A percentile compares a stretch with the other conserved stretches of the same genome.
phyloP scores from a whole-genome alignment of 257 asterid species.

The Plantago major region DNA sequence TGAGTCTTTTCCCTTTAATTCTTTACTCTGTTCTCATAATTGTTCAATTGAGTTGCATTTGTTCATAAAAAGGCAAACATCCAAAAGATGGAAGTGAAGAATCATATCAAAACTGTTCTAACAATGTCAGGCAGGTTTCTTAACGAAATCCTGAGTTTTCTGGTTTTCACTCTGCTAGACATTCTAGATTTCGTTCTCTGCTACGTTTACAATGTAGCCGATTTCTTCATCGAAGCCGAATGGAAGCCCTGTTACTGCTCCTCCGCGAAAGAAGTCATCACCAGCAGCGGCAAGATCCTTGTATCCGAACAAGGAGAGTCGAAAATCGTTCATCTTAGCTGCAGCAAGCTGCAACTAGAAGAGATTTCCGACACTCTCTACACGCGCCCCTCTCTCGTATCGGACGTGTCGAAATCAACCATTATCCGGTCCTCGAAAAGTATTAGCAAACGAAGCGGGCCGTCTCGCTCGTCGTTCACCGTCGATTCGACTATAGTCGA shows the following conservation, averaged over 20 bases:
- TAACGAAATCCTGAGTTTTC: conserved; percentile 50
- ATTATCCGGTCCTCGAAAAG: conserved; percentile 25
- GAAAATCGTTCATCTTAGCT: conserved; percentile 51
- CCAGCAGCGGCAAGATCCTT: conserved; percentile 56
- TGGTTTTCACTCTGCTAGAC: conserved; percentile 54
- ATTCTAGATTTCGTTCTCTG: conserved; percentile 59
- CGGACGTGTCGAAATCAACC: conserved; percentile 52
- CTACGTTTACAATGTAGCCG: conserved; percentile 49
- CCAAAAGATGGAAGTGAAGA: conserved; percentile 19
- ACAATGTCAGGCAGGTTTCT: conserved; percentile 35
- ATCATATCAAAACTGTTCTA: conserved; percentile 18
- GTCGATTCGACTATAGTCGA: conserved; percentile 65
- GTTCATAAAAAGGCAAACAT: too few relatives aligned
- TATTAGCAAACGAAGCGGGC: conserved; percentile 14
- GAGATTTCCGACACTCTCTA: conserved; percentile 89
- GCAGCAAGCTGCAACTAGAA: conserved; percentile 60
- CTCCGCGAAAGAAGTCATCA: conserved; percentile 40
- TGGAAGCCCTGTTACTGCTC: conserved; percentile 89
- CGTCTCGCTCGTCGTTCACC: conserved; percentile 35
- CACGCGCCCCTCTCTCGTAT: conserved; percentile 53
- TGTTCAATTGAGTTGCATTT: too few relatives aligned
- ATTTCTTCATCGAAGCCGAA: conserved; percentile 70
- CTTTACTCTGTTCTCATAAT: too few relatives aligned
- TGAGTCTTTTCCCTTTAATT: not conserved
- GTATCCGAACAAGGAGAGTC: conserved; percentile 71